Evolutionary conservation across 2,329 filamentous ascomycete species (phyloP), one percentile per base, ranked within the genome.

Genomic region (Clonostachys sp.): DNA sequence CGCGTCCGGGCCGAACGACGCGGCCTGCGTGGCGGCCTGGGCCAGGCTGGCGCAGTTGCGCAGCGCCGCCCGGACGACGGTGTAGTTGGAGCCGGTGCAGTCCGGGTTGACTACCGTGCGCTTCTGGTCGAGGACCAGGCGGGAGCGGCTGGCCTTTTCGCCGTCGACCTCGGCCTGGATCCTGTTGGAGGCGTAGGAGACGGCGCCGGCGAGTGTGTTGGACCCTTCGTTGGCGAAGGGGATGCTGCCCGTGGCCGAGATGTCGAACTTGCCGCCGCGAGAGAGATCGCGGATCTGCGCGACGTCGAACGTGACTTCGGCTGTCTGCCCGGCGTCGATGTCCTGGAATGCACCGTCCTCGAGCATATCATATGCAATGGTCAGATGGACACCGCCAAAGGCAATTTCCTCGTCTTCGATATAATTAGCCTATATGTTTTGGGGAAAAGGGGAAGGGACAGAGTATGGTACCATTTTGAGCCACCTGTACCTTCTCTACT

Each of bases 151-250:
- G n/a, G 81, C 81, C 45, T 73, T 17, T 12, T 63, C 63, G 35
- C 75, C 80, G 54, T 86, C 74, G 38, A 86, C 68, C n/a, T 70
- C 61, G 50, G 83, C 68, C 43, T 68, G 70, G 45, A 86, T 63
- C 43, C 70, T 70, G 65, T 85, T 84, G 57, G 75, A 80, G 36
- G 68, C 65, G 64, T 75, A 84, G 13, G 70, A 57, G 10, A 84
- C 57, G 42, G 69, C 69, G 39, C 74, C 78, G 9, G 68, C 62
- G 46, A 86, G 69, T 41, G 72, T 63, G 45, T 70, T 78, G 34
- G 69, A 72, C 57, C 71, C 65, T 35, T 62, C 62, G 30, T 69
- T 68, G 20, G 80, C 75, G 48, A 73, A 73, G 30, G 77, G 72
- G 42, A 85, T 69, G 17, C 70, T 67, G 12, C 83, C 82, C 10